phyloP scores from a whole-genome alignment of 495 filamentous ascomycete genomes.

The Hypoxylon lienhwacheense region DNA sequence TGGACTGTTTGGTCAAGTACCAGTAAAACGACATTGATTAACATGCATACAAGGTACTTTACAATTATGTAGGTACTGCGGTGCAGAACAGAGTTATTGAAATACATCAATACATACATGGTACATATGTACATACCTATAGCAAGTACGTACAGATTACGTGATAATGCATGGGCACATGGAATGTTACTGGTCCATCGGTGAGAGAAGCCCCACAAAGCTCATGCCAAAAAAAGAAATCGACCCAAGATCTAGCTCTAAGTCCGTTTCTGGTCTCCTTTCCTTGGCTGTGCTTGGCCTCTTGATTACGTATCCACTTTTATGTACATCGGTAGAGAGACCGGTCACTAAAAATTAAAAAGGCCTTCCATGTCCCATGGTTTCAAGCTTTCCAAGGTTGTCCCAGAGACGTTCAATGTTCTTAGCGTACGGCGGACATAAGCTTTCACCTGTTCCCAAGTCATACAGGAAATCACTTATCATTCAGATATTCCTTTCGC shows the following conservation, averaged over 20 bases:
- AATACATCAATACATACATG: too few species aligned
- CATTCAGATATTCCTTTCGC: slow-evolving; percentile 21
- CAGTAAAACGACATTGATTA: too few species aligned
- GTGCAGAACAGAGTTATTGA: too few species aligned
- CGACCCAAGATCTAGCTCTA: slow-evolving; percentile 18
- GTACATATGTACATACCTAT: too few species aligned
- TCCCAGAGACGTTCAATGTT: slow-evolving; percentile 16
- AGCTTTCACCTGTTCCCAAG: too few species aligned
- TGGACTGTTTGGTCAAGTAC: too few species aligned
- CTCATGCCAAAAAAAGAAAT: slow-evolving; percentile 31
- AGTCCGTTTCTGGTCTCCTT: slow-evolving; percentile 18
- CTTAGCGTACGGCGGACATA: too few species aligned
- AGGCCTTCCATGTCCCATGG: background rate
- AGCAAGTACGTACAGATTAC: slow-evolving; percentile 24
- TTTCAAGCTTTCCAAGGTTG: slow-evolving; percentile 6
- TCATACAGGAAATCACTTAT: background rate
- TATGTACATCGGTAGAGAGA: background rate
- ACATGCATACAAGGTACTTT: slow-evolving; percentile 11
- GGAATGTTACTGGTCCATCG: background rate
- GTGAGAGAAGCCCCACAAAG: background rate
- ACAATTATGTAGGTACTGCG: background rate
- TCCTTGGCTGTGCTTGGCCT: slow-evolving; percentile 14
- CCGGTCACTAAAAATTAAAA: too few species aligned
- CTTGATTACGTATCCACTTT: background rate
- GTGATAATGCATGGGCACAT: slow-evolving; percentile 6